Evolutionary conservation across 768 basidiomycete species (phyloP).

Genomic region (Auricularia auricula-judae): DNA sequence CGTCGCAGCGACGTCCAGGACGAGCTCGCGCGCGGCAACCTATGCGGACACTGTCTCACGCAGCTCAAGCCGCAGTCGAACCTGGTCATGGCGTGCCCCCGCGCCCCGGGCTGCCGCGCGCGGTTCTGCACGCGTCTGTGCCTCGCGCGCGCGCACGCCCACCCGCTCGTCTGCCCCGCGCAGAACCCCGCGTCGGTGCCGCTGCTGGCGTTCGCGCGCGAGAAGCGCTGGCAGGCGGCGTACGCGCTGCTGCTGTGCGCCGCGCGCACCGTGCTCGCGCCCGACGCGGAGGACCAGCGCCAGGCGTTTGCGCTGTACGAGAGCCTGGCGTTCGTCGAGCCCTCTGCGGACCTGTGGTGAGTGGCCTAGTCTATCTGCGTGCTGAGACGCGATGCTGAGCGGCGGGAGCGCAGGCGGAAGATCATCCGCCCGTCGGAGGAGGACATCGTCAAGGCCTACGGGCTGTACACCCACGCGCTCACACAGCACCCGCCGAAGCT

Average conservation of each 20-base stretch:
- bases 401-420: background rate
- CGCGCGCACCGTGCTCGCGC: conserved; percentile 47
- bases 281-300: conserved; percentile 17
- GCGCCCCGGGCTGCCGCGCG: conserved; percentile 42
- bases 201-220: conserved; percentile 48
- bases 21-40: conserved; percentile 13
- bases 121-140: conserved; percentile 79
- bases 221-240: conserved; percentile 56
- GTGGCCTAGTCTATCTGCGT: background rate
- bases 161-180: conserved; percentile 61
- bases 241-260: conserved; percentile 63
- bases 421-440: background rate
- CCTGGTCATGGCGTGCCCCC: conserved; percentile 39
- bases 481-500: conserved; percentile 47
- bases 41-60: conserved; percentile 69
- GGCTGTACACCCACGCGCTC: conserved; percentile 22
- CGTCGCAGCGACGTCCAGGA: background rate
- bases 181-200: conserved; percentile 61
- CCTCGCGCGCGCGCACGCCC: conserved; percentile 43
- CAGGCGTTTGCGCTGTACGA: background rate
- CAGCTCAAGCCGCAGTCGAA: conserved; percentile 27
- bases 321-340: background rate
- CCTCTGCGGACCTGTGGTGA: background rate
- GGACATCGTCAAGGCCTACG: background rate
- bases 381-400: background rate